Percentiles rank a stretch among this genome's conserved stretches.
These are phyloP conservation scores for Favolaschia claudopus DNA, from an alignment of 768 basidiomycete species.

Conservation along the genomic window DNA sequence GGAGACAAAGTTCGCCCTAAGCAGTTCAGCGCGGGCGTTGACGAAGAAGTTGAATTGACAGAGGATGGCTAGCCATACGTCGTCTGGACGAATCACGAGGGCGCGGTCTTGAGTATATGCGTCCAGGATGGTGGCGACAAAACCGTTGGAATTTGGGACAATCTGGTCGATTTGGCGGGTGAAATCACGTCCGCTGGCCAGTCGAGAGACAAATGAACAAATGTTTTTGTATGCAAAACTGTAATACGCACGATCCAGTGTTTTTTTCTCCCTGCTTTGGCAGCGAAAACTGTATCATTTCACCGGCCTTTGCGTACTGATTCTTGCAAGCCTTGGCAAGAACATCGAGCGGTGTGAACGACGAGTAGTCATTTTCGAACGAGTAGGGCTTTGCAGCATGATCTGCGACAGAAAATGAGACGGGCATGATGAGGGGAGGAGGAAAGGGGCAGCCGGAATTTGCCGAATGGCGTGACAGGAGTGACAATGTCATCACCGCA, in stretches of 20 bases:
- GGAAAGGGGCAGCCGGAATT: too few species aligned
- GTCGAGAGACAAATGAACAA: neutral
- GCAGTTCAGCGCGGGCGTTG: slow-evolving; percentile 42
- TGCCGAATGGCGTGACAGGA: too few species aligned
- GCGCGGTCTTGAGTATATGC: slow-evolving; percentile 18
- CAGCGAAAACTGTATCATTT: slow-evolving; percentile 5
- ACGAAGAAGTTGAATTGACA: slow-evolving; percentile 49
- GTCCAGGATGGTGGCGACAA: slow-evolving; percentile 1
- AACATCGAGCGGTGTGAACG: neutral
- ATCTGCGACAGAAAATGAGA: slow-evolving; percentile 10
- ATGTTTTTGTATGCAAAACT: neutral
- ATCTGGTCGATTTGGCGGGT: neutral
- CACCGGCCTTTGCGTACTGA: slow-evolving; percentile 1
- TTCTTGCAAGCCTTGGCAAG: neutral
- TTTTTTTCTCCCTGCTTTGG: neutral
- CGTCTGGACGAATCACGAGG: slow-evolving; percentile 56
- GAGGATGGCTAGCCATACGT: slow-evolving; percentile 55
- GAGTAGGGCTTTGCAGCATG: slow-evolving; percentile 1
- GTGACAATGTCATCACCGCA: too few species aligned
- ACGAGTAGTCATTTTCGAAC: neutral
- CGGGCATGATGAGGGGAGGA: too few species aligned
- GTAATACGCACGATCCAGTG: neutral
- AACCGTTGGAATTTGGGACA: neutral
- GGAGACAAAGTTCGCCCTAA: slow-evolving; percentile 40
- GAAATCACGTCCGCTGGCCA: neutral